Percentiles rank a stretch among this genome's conserved stretches.
phyloP scores from a whole-genome alignment of 2,329 filamentous ascomycete genomes.

The Scedosporium apiospermum region DNA sequence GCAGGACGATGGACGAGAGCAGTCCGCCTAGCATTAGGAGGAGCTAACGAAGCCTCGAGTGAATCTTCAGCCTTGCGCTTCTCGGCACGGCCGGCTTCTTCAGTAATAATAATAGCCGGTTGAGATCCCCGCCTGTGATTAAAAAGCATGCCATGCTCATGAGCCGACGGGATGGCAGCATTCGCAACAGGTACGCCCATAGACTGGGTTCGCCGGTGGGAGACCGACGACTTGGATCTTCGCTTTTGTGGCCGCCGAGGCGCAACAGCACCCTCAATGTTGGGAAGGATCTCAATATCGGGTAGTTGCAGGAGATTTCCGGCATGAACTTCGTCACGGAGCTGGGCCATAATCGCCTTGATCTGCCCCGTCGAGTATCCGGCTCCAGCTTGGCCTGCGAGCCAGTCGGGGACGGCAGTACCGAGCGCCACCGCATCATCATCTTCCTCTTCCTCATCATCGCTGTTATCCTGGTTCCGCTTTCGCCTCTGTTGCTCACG shows the following conservation, averaged over 20 bases:
- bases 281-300: constrained; percentile 50
- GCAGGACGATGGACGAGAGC: constrained; percentile 19
- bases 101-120: neutral
- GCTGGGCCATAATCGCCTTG: constrained; percentile 32
- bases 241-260: constrained; percentile 12
- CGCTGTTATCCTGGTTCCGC: constrained; percentile 17
- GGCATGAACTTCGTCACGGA: constrained; percentile 34
- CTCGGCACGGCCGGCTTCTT: neutral
- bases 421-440: constrained; percentile 23
- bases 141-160: neutral
- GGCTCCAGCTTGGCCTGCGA: constrained; percentile 33
- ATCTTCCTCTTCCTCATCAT: constrained; percentile 23
- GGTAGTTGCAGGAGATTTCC: constrained; percentile 37
- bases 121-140: neutral
- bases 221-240: constrained; percentile 10
- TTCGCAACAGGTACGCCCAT: constrained; percentile 17
- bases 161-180: constrained; percentile 13
- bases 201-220: constrained; percentile 25
- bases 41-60: neutral
- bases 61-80: constrained; percentile 5
- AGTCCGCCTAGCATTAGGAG: constrained; percentile 1
- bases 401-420: constrained; percentile 38
- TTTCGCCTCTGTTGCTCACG: constrained; percentile 52
- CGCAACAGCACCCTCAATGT: constrained; percentile 32
- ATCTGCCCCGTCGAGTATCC: constrained; percentile 40